These are phyloP conservation scores for Cercospora beticola DNA, from an alignment of 2,329 filamentous ascomycete genomes.

Conservation along the genomic window DNA sequence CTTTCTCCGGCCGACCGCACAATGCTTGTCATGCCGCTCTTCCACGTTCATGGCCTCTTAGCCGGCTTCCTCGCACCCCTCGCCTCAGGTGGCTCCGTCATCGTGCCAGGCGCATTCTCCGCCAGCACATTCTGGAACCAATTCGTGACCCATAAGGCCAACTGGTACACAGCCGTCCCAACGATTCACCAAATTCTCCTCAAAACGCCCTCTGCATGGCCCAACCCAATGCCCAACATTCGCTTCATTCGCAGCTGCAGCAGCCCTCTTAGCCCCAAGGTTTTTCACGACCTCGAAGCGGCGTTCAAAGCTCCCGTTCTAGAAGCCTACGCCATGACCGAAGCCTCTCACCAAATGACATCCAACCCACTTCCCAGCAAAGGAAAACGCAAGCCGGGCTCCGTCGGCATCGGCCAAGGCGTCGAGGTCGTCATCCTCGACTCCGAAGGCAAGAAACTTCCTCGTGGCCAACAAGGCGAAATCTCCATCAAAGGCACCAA, in stretches of 20 bases:
- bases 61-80: slow-evolving; percentile 79
- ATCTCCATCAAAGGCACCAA: slow-evolving; percentile 82
- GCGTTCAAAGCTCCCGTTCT: slow-evolving; percentile 76
- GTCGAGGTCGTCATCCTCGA: slow-evolving; percentile 79
- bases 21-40: slow-evolving; percentile 85
- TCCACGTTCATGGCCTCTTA: slow-evolving; percentile 86
- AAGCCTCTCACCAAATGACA: slow-evolving; percentile 83
- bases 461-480: slow-evolving; percentile 71
- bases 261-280: slow-evolving; percentile 76
- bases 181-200: slow-evolving; percentile 90
- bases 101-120: slow-evolving; percentile 78
- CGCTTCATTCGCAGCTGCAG: slow-evolving; percentile 88
- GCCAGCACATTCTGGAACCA: slow-evolving; percentile 80
- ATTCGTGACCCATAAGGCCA: slow-evolving; percentile 71
- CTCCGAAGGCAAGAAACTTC: slow-evolving; percentile 64
- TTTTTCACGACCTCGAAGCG: slow-evolving; percentile 75
- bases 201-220: slow-evolving; percentile 61
- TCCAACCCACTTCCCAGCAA: slow-evolving; percentile 60
- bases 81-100: slow-evolving; percentile 71
- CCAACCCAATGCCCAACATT: slow-evolving; percentile 67
- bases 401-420: slow-evolving; percentile 78
- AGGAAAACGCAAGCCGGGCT: slow-evolving; percentile 73
- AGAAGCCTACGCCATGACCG: slow-evolving; percentile 91
- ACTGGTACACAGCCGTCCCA: slow-evolving; percentile 92
- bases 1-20: slow-evolving; percentile 71